A percentile compares a stretch with the other conserved stretches of the same genome.
Conservation (phyloP, 305 asterid genomes). For the Withania somnifera region DNA sequence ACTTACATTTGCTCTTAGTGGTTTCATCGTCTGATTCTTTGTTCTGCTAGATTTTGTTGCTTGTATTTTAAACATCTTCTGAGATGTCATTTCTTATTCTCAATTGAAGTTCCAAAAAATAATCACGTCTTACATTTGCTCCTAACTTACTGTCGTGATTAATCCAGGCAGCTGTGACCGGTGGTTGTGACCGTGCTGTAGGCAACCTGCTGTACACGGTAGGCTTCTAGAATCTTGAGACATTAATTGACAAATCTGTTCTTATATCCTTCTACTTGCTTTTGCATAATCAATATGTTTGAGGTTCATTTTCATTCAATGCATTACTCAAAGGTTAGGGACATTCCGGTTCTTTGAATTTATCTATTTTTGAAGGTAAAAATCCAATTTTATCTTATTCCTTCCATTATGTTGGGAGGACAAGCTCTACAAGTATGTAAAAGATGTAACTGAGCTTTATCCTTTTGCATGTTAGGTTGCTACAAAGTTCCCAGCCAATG, state of each 20-base stretch:
- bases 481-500: constrained; percentile 71
- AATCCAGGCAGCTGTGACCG: constrained; percentile 66
- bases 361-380: neutral
- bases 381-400: neutral
- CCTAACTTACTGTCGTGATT: neutral
- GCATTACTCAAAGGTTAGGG: neutral
- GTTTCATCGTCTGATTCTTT: neutral
- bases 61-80: neutral
- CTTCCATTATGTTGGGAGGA: neutral
- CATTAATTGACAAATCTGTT: neutral
- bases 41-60: neutral
- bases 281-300: neutral
- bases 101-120: neutral
- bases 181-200: constrained; percentile 71
- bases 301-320: neutral
- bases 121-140: neutral
- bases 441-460: neutral
- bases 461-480: constrained; percentile 50
- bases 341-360: neutral
- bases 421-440: neutral
- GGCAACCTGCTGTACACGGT: constrained; percentile 88
- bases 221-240: constrained; percentile 9
- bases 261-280: neutral
- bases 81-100: neutral
- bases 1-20: neutral